Conservation (phyloP, 352 stramenopile genomes). For the Globisporangium nunn region DNA sequence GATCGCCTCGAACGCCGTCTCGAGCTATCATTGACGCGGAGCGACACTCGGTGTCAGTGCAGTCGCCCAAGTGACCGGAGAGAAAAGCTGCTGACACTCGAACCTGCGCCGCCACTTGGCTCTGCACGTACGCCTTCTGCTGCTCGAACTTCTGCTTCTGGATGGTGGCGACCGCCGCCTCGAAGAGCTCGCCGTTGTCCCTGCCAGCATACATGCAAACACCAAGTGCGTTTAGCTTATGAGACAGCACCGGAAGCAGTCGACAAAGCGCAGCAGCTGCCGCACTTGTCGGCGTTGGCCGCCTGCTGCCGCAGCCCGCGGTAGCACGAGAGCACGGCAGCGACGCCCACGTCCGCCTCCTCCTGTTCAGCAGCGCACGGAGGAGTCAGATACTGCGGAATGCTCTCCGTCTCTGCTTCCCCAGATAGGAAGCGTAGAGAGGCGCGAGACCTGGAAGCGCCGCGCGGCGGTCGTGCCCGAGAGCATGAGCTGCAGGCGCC, state of each 20-base stretch:
- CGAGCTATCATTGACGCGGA: constrained; percentile 17
- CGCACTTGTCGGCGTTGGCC: constrained; percentile 40
- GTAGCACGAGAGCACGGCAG: constrained; percentile 74
- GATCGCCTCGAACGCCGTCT: constrained; percentile 52
- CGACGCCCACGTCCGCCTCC: constrained; percentile 71
- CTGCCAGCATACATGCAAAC: constrained; percentile 14
- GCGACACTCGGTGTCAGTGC: background rate
- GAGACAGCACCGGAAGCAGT: background rate
- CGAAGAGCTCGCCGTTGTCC: constrained; percentile 64
- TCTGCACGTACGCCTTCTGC: constrained; percentile 69
- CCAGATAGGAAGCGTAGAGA: background rate
- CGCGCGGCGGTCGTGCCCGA: constrained; percentile 68
- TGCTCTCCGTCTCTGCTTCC: background rate
- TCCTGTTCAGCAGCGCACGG: constrained; percentile 30
- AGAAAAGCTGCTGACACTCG: background rate
- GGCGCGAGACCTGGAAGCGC: constrained; percentile 45
- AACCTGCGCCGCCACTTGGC: constrained; percentile 53
- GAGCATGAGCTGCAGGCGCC: constrained; percentile 70
- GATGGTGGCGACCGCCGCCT: constrained; percentile 62
- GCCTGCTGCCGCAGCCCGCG: constrained; percentile 48
- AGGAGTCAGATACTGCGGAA: background rate
- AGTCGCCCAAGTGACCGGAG: too few relatives aligned
- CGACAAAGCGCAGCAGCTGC: background rate
- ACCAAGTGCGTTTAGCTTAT: too few relatives aligned
- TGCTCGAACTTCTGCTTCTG: constrained; percentile 77